Base-by-base conservation (phyloP, 208 protist genomes). In the Leishmania amazonensis region DNA sequence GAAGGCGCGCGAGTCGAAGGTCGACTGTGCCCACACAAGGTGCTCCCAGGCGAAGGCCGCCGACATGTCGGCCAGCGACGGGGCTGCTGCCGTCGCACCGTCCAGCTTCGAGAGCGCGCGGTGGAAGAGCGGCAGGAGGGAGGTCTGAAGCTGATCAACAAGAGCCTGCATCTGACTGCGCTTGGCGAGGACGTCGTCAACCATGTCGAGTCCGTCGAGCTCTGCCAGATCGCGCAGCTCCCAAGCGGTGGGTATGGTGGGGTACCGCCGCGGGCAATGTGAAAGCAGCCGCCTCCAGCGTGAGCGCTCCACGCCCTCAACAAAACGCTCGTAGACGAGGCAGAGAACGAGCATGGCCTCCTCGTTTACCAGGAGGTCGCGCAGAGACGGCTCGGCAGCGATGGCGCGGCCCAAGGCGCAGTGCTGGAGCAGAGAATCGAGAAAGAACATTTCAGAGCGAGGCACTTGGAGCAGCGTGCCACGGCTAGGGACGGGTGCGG, bases 1-100 rank as follows among this genome's bases (percentile, higher is more conserved):
- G 87, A 98, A 98, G 60, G 94, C 94, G 75, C 96, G 90, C 31
- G 93, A 97, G 81, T 98, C 94, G 86, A 98, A 97, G 42, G 90
- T 95, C 42, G 93, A 93, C 57, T 93, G 88, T 2, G 94, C 96
- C 92, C 93, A 98, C 75, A 88, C 88, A 5, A 98, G 68, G 38
- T 84, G 57, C 53, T 93, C 92, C 72, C 84, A 73, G 3, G 78
- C 79, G 79, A 97, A 97, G 49, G 81, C 85, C 19, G 47, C 75
- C 65, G 71, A 70, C n/a, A 89, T 58, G 28, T 79, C 79, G 2
- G 53, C 79, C 51, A 88, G n/a, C 1, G 84, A 64, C 65, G 76
- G 73, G 45, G 15, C n/a, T 28, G 35, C 47, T 8, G 19, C 40
- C 38, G 68, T 47, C 31, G 62, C 51, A 6, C 21, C 74, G 45